Base-by-base conservation (phyloP, 2,329 filamentous ascomycete genomes). In the Drechslerella coelobrocha region DNA sequence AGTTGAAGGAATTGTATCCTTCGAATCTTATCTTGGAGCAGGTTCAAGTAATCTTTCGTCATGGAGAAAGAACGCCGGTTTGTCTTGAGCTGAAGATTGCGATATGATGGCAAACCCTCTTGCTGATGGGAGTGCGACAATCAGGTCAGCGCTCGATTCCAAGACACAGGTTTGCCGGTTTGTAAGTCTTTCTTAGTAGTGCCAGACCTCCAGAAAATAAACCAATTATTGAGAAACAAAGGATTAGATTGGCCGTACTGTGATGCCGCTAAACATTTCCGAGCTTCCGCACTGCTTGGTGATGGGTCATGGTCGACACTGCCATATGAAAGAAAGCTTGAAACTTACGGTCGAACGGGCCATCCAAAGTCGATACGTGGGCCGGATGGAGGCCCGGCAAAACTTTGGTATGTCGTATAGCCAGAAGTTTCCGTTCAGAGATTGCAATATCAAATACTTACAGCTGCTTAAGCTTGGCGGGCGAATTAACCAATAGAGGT, bases 201-300 rank as follows among this genome's bases (percentile, higher is more conserved):
- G 2, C 17, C 4, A 23, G 23, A 31, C 34, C n/a, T 24, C 5
- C 17, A 31, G 29, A 9, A 3, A 43, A 19, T 54, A 41, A 31
- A 19, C 23, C 23, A 14, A 7, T 19, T 10, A 2, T 21, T 31
- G 50, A 23, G 21, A 43, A 48, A 24, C 43, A 19, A 45, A 39
- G 43, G 19, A 50, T 17, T 73, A 83, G 83, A 87, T 79, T 99
- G 94, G 94, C 91, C 94, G 1, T 97, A 97, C 80, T 99, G 94
- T 81, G 85, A 85, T 73, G 86, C 88, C 61, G 90, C 89, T 21
- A 85, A 86, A 68, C 87, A 88, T 74, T 84, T 97, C 77, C 85
- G 83, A 24, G 84, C 85, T 68, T 83, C 85, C 68, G 83, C 88
- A 23, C 39, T 83, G 80, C 48, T 82, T 83, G 61, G 83, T 83